These are phyloP conservation scores for Hemileia vastatrix DNA, from an alignment of 1,284 basidiomycete genomes.

Conservation along the genomic window DNA sequence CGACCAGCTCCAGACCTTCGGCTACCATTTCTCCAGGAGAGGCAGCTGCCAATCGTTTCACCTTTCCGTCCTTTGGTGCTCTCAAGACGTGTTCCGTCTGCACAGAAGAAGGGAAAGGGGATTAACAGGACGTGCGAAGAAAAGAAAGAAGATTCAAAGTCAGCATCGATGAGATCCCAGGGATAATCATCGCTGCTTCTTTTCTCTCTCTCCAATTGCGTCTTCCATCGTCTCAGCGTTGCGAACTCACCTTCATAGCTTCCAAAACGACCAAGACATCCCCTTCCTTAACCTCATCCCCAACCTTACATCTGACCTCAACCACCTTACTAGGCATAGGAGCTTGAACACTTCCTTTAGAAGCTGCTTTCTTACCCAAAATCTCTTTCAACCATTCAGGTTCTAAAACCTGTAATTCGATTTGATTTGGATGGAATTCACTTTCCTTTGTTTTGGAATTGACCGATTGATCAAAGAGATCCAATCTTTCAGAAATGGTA, in stretches of 20 bases:
- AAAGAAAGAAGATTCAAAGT: background rate
- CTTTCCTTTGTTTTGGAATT: background rate
- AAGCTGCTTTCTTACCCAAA: slow-evolving; percentile 33
- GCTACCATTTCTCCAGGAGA: slow-evolving; percentile 75
- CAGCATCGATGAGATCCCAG: background rate
- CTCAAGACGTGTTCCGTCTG: slow-evolving; percentile 73
- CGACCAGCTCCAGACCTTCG: slow-evolving; percentile 68
- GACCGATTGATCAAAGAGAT: slow-evolving; percentile 51
- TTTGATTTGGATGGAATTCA: background rate
- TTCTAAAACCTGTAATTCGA: slow-evolving; percentile 23
- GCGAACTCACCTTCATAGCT: slow-evolving; percentile 64
- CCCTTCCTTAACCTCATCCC: slow-evolving; percentile 67
- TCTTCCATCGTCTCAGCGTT: background rate
- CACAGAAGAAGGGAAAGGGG: background rate
- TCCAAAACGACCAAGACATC: slow-evolving; percentile 73
- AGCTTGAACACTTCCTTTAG: slow-evolving; percentile 50
- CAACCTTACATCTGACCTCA: slow-evolving; percentile 65
- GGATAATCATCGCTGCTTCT: background rate
- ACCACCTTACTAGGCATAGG: slow-evolving; percentile 87
- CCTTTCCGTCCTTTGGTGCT: slow-evolving; percentile 57
- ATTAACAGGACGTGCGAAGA: background rate
- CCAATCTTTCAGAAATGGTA: slow-evolving; percentile 57
- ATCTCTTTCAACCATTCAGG: slow-evolving; percentile 26
- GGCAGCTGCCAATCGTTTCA: slow-evolving; percentile 63
- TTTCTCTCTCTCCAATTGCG: background rate